Percentiles rank a stretch among this genome's conserved stretches.
phyloP scores from a whole-genome alignment of 306 rosid genomes.

The Senna siamea region DNA sequence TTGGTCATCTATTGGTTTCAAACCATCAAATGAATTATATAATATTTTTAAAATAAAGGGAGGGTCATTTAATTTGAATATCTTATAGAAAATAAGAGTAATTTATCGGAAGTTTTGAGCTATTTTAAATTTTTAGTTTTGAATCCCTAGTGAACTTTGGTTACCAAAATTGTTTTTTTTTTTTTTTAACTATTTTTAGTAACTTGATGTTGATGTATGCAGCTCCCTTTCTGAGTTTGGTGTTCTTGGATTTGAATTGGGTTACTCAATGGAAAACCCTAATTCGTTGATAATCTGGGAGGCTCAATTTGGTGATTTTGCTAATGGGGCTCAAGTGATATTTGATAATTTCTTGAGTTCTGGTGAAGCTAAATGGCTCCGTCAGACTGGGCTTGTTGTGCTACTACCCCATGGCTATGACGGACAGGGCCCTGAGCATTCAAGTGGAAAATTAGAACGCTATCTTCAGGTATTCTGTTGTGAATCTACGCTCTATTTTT shows the following conservation, averaged over 20 bases:
- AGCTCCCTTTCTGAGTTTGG: slow-evolving; percentile 98
- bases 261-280: slow-evolving; percentile 95
- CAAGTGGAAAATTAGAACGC: slow-evolving; percentile 91
- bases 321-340: slow-evolving; percentile 95
- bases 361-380: slow-evolving; percentile 97
- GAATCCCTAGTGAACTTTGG: too few species aligned
- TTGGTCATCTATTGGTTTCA: too few species aligned
- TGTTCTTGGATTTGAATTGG: slow-evolving; percentile 95
- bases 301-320: slow-evolving; percentile 98
- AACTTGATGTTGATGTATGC: slow-evolving; percentile 33
- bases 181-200: too few species aligned
- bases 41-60: too few species aligned
- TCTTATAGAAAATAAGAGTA: too few species aligned
- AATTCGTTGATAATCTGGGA: slow-evolving; percentile 95
- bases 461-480: slow-evolving; percentile 74
- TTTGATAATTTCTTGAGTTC: slow-evolving; percentile 92
- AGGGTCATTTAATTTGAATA: too few species aligned
- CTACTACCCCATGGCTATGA: slow-evolving; percentile 97
- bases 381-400: slow-evolving; percentile 89
- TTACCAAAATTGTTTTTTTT: too few species aligned
- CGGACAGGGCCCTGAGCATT: slow-evolving; percentile 98
- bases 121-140: too few species aligned
- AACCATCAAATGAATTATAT: too few species aligned
- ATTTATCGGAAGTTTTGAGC: too few species aligned
- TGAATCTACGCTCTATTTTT: too few species aligned